Evolutionary conservation across 179 eudicot genomes (phyloP), one percentile per base, ranked within the genome.

Genomic region (Spinacia oleracea): DNA sequence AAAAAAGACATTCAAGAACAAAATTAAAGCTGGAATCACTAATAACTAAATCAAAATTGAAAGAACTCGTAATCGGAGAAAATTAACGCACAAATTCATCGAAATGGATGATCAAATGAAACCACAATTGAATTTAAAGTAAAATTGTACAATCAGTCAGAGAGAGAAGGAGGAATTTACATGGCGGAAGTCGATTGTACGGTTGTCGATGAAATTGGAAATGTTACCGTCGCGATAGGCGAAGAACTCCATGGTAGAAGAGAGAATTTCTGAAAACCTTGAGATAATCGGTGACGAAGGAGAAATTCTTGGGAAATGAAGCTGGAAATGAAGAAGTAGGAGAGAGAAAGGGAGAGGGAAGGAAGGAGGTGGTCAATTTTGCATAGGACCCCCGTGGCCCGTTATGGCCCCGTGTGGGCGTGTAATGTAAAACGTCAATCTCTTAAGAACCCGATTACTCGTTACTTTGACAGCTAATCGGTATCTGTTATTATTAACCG

Each of bases 161-260:
- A 63, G 29, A 63, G 40, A 59, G 23, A 45, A 45, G 70, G 23
- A 20, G 31, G 45, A 69, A 53, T 32, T 67, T 88, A 93, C 96
- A 67, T 75, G 80, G 80, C 91, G 92, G 35, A 84, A 59, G 79
- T 85, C 76, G 82, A 89, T 78, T 25, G 86, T 79, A 29, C 98
- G 94, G 63, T 59, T 78, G 38, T 92, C 85, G 35, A 94, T 88
- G 76, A 91, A 80, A 74, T 85, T 81, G 84, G 88, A 70, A 88
- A 92, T 84, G 88, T 88, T 89, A 74, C 91, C 92, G 68, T 92
- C 98, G 79, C 87, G 92, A 79, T 83, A 94, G 31, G 87, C 66
- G 63, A 87, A 65, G 55, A 89, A 85, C 53, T 90, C 90, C 98
- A 92, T 93, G 16, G 38, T 48, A 29, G 82, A 82, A 48, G 43